Conservation (phyloP, 495 filamentous ascomycete species). For the Talaromyces ruber region DNA sequence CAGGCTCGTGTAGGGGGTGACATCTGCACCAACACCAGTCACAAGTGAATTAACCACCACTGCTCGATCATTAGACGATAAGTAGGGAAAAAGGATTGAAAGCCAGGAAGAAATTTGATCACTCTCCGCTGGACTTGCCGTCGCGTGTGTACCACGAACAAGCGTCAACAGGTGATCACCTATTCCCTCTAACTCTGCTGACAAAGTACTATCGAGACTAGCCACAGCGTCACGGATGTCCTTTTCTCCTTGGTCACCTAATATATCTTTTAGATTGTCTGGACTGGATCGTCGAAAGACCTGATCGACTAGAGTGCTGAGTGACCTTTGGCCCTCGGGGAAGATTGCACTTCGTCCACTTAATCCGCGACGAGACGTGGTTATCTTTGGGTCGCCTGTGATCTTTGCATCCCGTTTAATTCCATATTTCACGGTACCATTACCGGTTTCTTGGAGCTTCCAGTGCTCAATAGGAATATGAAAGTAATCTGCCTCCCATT, state of each 20-base stretch:
- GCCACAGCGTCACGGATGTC: neutral
- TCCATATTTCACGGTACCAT: neutral
- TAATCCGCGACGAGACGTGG: slow-evolving; percentile 8
- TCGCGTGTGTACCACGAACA: slow-evolving; percentile 33
- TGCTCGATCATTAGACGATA: neutral
- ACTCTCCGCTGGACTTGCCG: slow-evolving; percentile 15
- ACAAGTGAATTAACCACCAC: neutral
- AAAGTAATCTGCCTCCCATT: slow-evolving; percentile 45
- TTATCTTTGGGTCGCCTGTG: neutral
- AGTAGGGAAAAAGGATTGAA: neutral
- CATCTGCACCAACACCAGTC: neutral
- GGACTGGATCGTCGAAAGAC: slow-evolving; percentile 19
- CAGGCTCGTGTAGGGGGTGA: neutral
- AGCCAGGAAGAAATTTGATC: neutral
- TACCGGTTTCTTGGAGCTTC: slow-evolving; percentile 7
- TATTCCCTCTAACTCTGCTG: slow-evolving; percentile 32
- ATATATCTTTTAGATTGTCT: slow-evolving; percentile 10
- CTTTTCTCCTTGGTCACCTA: neutral
- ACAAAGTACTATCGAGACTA: slow-evolving; percentile 23
- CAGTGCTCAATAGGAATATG: slow-evolving; percentile 32
- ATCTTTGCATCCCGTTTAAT: neutral
- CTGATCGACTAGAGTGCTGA: slow-evolving; percentile 22
- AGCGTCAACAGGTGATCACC: slow-evolving; percentile 31
- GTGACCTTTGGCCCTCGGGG: slow-evolving; percentile 33
- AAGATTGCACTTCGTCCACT: slow-evolving; percentile 34